Evolutionary conservation across 2,329 filamentous ascomycete species (phyloP), one percentile per base, ranked within the genome.

Genomic region (Colletotrichum tropicicola): DNA sequence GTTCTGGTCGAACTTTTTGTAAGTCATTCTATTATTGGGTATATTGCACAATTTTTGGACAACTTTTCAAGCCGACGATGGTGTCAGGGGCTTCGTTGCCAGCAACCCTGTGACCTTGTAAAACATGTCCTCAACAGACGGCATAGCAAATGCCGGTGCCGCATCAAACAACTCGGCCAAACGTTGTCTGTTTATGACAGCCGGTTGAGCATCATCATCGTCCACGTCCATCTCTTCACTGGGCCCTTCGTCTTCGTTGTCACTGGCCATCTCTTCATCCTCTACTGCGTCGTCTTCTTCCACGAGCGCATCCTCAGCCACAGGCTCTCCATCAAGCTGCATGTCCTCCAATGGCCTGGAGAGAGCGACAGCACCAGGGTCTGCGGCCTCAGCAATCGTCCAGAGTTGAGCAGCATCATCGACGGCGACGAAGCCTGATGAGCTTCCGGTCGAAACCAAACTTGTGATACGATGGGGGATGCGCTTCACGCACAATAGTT

Each of bases 351-450:
- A 80, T 13, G 87, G 84, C 70, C 86, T 85, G 5, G 85, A 85
- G 23, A 87, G 79, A 4, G 82, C 77, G 2, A 86, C 76, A 2
- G 83, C 79, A 3, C 81, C 80, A 28, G 86, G 82, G 61, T 87
- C 83, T 30, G 86, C 85, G 70, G 86, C 86, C 73, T 91, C 87
- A 37, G 83, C 81, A 35, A 89, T 73, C 27, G 85, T 86, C 79
- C 88, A 89, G 39, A 97, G 82, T 71, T 92, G 90, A 13, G 93
- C 92, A 0, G 87, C 83, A n/a, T 90, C 85, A 74, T 97, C 93
- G 6, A 97, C 78, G 9, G 91, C 80, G 39, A 96, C 80, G 74
- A 93, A 97, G 5, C 93, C 93, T 47, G 87, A 89, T 2, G 88
- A 87, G 19, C 83, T 84, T 12, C 85, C 81, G 19, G 87, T 84